These are phyloP conservation scores for Calonectria montana DNA, from an alignment of 2,329 filamentous ascomycete genomes.

Conservation along the genomic window DNA sequence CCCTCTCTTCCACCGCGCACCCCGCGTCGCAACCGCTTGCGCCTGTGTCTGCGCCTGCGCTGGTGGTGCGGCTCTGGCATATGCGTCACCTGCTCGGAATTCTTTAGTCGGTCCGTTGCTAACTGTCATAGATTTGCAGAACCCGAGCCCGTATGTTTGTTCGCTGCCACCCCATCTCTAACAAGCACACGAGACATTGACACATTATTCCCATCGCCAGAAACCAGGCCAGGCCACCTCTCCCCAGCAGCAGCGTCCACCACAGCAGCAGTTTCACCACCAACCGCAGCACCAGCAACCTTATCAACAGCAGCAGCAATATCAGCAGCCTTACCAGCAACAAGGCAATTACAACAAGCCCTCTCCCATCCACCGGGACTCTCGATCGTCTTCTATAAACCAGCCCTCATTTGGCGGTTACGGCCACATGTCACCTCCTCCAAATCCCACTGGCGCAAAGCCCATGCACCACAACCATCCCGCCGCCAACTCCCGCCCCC, in stretches of 20 bases:
- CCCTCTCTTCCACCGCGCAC: constrained; percentile 21
- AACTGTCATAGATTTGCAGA: constrained; percentile 72
- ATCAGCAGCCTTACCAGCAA: constrained; percentile 27
- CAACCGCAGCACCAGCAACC: constrained; percentile 47
- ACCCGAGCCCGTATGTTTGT: constrained; percentile 68
- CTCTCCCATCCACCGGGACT: constrained; percentile 49
- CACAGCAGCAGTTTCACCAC: constrained; percentile 35
- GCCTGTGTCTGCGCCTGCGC: constrained; percentile 15
- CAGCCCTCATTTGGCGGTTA: constrained; percentile 45
- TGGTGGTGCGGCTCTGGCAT: constrained; percentile 31
- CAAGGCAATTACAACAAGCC: constrained; percentile 62
- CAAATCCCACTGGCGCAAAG: constrained; percentile 56
- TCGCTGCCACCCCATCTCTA: not conserved
- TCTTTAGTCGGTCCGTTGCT: constrained; percentile 33
- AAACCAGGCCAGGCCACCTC: constrained; percentile 48
- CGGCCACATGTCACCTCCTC: constrained; percentile 64
- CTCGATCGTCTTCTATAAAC: constrained; percentile 39
- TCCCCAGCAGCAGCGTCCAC: constrained; percentile 38
- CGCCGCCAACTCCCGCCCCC: constrained; percentile 69
- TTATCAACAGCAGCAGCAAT: constrained; percentile 49
- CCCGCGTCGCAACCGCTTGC: constrained; percentile 11
- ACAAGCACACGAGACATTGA: constrained; percentile 24
- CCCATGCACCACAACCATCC: constrained; percentile 59
- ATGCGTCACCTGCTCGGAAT: constrained; percentile 21
- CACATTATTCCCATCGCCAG: constrained; percentile 40